Base-by-base conservation (phyloP, 495 filamentous ascomycete species). In the Wilcoxina mikolae region DNA sequence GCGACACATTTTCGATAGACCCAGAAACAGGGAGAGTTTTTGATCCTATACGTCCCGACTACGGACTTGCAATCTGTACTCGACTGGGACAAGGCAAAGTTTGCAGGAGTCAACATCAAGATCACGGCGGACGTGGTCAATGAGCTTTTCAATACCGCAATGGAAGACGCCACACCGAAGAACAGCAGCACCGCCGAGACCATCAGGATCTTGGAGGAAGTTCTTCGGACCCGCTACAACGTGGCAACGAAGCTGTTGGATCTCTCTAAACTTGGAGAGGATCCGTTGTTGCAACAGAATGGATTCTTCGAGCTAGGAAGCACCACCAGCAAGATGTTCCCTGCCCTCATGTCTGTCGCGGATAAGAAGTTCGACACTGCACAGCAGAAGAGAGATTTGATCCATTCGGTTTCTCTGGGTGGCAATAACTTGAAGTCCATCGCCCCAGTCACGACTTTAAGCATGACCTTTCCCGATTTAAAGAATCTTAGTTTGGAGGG, bases 241-340 rank as follows among this genome's bases (percentile, higher is more conserved):
- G 61, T 70, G 1, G 71, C 74, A 2, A 66, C 73, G 25, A 91
- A 87, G 68, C 70, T 95, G 0, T 76, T 96, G 25, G 77, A 94
- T 60, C 76, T 96, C 0, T 88, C 84, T 12, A 75, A 76, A 5
- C 76, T 95, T 5, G 80, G 73, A 25, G 68, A 71, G 29, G 90
- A 96, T 60, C 67, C 75, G 0, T 75, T 77, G 48, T 72, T 95
- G 2, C 66, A 73, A 29, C 71, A 75, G 22, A 80, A 85, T 71
- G 85, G 87, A 22, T 79, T 88, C 31, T 94, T 95, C 69, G 73
- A 78, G 55, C 74, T 71, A 43, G 75, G 72, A 25, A 77, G 79
- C 1, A 81, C 78, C n/a, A 79, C 83, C 25, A 78, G 81, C 45
- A 96, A 95, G 64, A 81, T 95, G 55, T 95, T 95, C 69, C 83